Evolutionary conservation across 2,329 filamentous ascomycete genomes (phyloP).

Genomic region (Fusarium cyanostomum): DNA sequence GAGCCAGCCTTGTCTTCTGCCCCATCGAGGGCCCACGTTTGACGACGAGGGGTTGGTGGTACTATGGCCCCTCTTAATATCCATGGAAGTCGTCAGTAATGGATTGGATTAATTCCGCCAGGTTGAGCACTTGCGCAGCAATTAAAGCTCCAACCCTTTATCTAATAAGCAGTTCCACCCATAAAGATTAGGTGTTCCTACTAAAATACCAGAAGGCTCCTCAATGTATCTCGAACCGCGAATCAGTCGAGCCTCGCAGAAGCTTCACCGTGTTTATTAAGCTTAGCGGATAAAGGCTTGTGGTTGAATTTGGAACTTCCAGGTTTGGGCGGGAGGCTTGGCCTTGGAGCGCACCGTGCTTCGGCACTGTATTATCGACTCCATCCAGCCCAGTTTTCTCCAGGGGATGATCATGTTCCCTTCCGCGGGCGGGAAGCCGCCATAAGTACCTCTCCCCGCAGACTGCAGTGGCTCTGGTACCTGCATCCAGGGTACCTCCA

Average conservation of each 20-base stretch:
- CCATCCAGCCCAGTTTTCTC: neutral
- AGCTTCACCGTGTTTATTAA: conserved; percentile 15
- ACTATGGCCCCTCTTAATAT: too few relatives aligned
- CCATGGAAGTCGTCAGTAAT: too few relatives aligned
- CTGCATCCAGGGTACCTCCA: conserved; percentile 30
- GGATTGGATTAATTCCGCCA: neutral
- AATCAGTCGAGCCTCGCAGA: neutral
- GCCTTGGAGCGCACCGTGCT: conserved; percentile 31
- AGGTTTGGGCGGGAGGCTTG: conserved; percentile 34
- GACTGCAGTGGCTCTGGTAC: conserved; percentile 26
- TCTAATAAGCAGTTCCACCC: neutral
- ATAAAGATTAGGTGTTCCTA: too few relatives aligned
- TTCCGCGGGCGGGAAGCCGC: conserved; percentile 2
- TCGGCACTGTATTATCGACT: conserved; percentile 17
- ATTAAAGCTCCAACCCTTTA: conserved; percentile 5
- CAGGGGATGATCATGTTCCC: neutral
- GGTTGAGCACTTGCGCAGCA: neutral
- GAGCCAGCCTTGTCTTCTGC: conserved; percentile 28
- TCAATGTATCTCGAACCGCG: too few relatives aligned
- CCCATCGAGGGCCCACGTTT: conserved; percentile 17
- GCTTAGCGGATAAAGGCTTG: conserved; percentile 25
- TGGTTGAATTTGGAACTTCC: conserved; percentile 27
- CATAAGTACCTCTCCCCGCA: conserved; percentile 24
- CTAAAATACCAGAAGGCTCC: too few relatives aligned
- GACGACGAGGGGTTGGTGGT: conserved; percentile 14